Base-by-base conservation (phyloP, 176 grass and related monocot genomes). In the Alopecurus myosuroides region DNA sequence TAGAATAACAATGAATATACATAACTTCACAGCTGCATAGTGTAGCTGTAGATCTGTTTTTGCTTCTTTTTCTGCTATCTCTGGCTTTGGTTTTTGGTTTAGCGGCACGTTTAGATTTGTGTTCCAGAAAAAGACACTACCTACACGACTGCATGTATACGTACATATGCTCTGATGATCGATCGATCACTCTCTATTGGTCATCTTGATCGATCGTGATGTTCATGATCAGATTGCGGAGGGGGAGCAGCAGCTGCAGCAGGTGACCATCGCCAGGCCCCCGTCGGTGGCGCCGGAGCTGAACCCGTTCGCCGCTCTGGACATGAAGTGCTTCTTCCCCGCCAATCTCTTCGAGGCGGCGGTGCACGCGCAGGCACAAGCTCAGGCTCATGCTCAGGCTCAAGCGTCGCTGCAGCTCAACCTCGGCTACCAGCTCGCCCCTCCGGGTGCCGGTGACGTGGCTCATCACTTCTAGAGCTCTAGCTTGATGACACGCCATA, bases 261-360 rank as follows among this genome's bases (percentile, higher is more conserved):
- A 94, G 72, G 58, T 88, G 75, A 92, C 81, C 15, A 62, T 92
- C 28, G 79, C 77, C n/a, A 45, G 73, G 25, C 82, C 90, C 3
- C 76, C 3, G 86, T 29, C 4, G 82, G 81, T 15, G n/a, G 76
- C 60, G 14, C 70, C 58, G 8, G 75, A 84, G 31, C 58, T 73
- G 34, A 81, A 86, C 26, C 34, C 78, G 1, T 76, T 86, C 33
- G 71, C 84, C 26, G 58, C 62, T 62, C 70, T 93, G 51, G 88
- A 90, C 80, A 86, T 87, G 48, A 93, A 90, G 77, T 80, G 81
- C 75, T 88, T 86, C 86, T 88, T 90, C 80, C 79, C 89, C 13
- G 30, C 45, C 15, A 74, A 64, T 45, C 61, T 90, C 50, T 49
- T 88, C 60, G 82, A 81, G 70, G 81, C 19, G 19, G 52, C 81